Percentiles rank a stretch among this genome's conserved stretches.
Conservation (phyloP, 2,329 filamentous ascomycete species). For the Colletotrichum cereale region DNA sequence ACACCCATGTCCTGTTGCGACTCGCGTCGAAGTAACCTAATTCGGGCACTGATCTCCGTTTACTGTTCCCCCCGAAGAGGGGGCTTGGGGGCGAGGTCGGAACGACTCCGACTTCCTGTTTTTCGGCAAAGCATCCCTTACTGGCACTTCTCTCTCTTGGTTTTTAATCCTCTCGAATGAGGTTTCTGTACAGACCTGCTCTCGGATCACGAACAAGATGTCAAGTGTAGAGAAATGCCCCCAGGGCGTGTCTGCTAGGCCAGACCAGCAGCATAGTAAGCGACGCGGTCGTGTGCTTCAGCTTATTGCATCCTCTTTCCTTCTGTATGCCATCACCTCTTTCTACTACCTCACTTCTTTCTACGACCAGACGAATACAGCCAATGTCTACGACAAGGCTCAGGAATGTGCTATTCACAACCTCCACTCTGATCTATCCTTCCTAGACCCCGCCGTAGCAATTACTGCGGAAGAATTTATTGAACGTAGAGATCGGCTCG, state of each 20-base stretch:
- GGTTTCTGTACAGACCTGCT: background rate
- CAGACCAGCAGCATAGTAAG: background rate
- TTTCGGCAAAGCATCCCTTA: slow-evolving; percentile 4
- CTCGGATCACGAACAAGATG: background rate
- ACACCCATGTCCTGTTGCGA: slow-evolving; percentile 29
- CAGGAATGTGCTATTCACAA: slow-evolving; percentile 65
- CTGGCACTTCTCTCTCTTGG: background rate
- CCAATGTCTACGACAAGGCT: slow-evolving; percentile 27
- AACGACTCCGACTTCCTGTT: slow-evolving; percentile 19
- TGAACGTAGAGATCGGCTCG: slow-evolving; percentile 67
- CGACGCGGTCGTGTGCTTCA: slow-evolving; percentile 1
- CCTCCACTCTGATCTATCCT: slow-evolving; percentile 61
- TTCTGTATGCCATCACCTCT: slow-evolving; percentile 8
- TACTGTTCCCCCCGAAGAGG: slow-evolving; percentile 14
- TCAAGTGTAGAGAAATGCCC: background rate
- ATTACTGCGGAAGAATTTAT: slow-evolving; percentile 66
- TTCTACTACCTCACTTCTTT: background rate
- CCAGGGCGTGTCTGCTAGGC: background rate
- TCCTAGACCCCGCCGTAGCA: slow-evolving; percentile 62
- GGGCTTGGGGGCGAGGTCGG: slow-evolving; percentile 32
- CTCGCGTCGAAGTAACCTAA: slow-evolving; percentile 14
- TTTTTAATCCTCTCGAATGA: background rate
- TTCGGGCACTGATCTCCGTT: slow-evolving; percentile 19
- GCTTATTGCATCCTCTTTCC: slow-evolving; percentile 8
- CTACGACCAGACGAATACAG: background rate